A percentile compares a stretch with the other conserved stretches of the same genome.
Evolutionary conservation across 805 yeast genomes (phyloP).

Genomic region (Yamadazyma kitorensis): DNA sequence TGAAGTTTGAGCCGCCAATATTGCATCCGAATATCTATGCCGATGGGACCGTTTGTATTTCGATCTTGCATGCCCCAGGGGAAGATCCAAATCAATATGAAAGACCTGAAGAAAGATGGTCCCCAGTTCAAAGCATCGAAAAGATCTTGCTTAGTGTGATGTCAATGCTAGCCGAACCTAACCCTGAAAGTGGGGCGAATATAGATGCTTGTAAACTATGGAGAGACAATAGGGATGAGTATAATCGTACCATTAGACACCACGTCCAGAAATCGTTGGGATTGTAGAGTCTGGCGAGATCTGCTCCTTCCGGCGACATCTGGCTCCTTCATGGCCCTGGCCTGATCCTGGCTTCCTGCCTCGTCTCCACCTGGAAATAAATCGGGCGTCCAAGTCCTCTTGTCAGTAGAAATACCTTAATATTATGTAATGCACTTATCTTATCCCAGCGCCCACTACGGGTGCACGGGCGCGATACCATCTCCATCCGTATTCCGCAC

Average conservation of each 20-base stretch:
- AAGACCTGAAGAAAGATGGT: slow-evolving; percentile 95
- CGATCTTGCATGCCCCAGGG: slow-evolving; percentile 94
- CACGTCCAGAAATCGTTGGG: slow-evolving; percentile 76
- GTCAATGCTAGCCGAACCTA: slow-evolving; percentile 97
- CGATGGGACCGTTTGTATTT: slow-evolving; percentile 94
- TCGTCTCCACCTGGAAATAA: no score
- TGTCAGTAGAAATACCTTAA: no score
- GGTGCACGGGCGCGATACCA: no score
- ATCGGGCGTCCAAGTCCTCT: no score
- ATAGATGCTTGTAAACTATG: slow-evolving; percentile 78
- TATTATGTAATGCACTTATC: no score
- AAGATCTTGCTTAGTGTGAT: slow-evolving; percentile 89
- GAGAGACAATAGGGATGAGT: slow-evolving; percentile 78
- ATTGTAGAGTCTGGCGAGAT: no score
- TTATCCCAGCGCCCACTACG: no score
- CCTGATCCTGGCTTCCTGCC: no score
- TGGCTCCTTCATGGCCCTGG: no score
- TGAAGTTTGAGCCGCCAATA: slow-evolving; percentile 75
- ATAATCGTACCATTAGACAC: slow-evolving; percentile 57
- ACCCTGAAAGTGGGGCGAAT: slow-evolving; percentile 94
- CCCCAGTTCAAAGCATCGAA: slow-evolving; percentile 97
- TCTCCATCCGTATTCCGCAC: no score
- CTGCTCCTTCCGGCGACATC: no score
- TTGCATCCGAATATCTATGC: slow-evolving; percentile 92
- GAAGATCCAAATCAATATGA: slow-evolving; percentile 97